These are phyloP conservation scores for Gamsiella multidivaricata DNA, from an alignment of 192 early-diverging fungal species.

Conservation along the genomic window DNA sequence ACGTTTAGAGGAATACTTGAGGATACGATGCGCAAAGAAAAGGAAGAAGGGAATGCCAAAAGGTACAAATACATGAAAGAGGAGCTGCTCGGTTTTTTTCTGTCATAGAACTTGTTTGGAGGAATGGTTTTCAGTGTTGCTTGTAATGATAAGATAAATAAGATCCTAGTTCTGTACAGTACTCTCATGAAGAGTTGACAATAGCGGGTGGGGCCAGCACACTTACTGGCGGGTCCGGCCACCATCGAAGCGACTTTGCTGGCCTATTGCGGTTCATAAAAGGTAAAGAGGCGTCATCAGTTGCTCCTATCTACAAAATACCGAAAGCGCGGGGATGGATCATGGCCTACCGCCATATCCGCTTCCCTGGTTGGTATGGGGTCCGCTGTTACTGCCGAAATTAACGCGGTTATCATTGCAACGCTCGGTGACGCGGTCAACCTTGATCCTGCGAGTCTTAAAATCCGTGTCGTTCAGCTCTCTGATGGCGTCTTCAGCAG, in stretches of 20 bases:
- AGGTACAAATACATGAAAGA: slow-evolving; percentile 34
- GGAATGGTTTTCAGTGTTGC: background rate
- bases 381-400: slow-evolving; percentile 29
- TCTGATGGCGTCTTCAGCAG: slow-evolving; percentile 70
- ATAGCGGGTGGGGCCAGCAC: background rate
- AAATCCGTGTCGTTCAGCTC: slow-evolving; percentile 73
- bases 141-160: background rate
- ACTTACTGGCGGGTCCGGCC: slow-evolving; percentile 35
- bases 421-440: slow-evolving; percentile 56
- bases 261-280: background rate
- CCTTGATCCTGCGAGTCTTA: slow-evolving; percentile 78
- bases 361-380: slow-evolving; percentile 14
- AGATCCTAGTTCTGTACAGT: background rate
- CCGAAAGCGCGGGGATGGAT: too few species aligned
- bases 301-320: too few species aligned
- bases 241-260: slow-evolving; percentile 46
- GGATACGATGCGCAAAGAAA: slow-evolving; percentile 20
- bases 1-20: slow-evolving; percentile 17
- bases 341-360: background rate
- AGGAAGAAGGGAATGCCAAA: slow-evolving; percentile 5
- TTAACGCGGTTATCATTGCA: slow-evolving; percentile 27
- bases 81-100: slow-evolving; percentile 27
- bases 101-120: slow-evolving; percentile 8
- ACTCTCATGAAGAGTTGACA: background rate
- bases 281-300: background rate